phyloP scores from a whole-genome alignment of 2,329 filamentous ascomycete species.

The Fusarium fujikuroi region DNA sequence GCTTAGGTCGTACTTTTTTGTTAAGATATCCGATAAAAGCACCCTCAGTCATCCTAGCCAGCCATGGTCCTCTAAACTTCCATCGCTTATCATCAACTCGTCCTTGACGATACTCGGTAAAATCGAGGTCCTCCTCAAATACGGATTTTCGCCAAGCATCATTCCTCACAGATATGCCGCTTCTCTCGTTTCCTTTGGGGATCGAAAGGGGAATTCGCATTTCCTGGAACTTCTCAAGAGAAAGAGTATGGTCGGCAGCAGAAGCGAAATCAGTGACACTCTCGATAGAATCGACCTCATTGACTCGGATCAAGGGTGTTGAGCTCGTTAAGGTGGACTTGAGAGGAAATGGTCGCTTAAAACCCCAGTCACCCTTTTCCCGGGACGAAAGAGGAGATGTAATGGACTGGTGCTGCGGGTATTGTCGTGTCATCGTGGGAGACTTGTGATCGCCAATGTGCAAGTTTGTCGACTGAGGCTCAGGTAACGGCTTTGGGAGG shows the following conservation, averaged over 20 bases:
- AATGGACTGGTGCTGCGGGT: constrained; percentile 86
- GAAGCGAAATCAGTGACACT: constrained; percentile 90
- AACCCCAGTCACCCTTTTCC: constrained; percentile 86
- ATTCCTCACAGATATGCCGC: constrained; percentile 25
- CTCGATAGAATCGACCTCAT: constrained; percentile 84
- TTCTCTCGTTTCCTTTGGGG: constrained; percentile 48
- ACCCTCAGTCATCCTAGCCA: constrained; percentile 70
- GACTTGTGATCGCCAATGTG: constrained; percentile 51
- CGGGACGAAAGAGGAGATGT: constrained; percentile 79
- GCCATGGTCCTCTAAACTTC: constrained; percentile 75
- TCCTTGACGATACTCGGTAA: constrained; percentile 56
- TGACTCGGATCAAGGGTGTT: constrained; percentile 80
- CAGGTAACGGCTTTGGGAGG: constrained; percentile 78
- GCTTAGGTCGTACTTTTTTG: constrained; percentile 63
- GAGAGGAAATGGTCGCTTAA: constrained; percentile 85
- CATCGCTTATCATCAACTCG: constrained; percentile 63
- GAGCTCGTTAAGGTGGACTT: constrained; percentile 77
- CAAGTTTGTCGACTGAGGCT: constrained; percentile 62
- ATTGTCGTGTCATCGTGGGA: constrained; percentile 70
- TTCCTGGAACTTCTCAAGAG: constrained; percentile 87
- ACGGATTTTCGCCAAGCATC: constrained; percentile 59
- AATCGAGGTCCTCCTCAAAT: constrained; percentile 68
- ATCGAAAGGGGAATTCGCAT: constrained; percentile 77
- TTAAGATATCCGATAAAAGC: constrained; percentile 67
- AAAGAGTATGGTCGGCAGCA: constrained; percentile 82